Evolutionary conservation across 768 basidiomycete species (phyloP), one percentile per base, ranked within the genome.

Genomic region (Pleurotus salmoneostramineus): DNA sequence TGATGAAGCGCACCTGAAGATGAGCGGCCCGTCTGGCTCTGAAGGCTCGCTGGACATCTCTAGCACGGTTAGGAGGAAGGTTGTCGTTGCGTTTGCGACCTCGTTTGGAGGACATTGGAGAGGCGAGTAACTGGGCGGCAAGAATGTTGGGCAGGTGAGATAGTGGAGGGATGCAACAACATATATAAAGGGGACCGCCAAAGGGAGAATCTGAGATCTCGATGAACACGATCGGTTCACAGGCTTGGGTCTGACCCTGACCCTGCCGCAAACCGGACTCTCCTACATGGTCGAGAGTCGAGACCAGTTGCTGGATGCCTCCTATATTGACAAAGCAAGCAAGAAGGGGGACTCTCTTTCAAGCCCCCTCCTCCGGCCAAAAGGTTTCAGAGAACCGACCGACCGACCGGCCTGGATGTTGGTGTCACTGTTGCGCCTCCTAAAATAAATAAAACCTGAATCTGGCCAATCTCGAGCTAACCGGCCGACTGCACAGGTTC

Each of bases 11-110:
- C 64, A 91, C 90, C 77, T 88, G 83, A 56, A 95, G 80, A 71
- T 95, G 93, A 57, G 91, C 91, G 60, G 92, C 92, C 64, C 93
- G 83, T 62, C 93, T 78, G 35, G 93, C 93, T 61, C 93, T 82
- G 76, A 95, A 95, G 6, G 92, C 93, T 66, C 93, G 75, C 69
- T 95, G 93, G 14, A 94, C 91, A 66, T 95, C 93, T 58, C 93
- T 77, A 32, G 93, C 92, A 61, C 92, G 84, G 65, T 89, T 89
- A 3, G 88, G 88, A 58, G 89, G 88, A 47, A 90, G 82, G 65
- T 83, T 87, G 71, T 90, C 87, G 71, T 90, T 88, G 69, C 91
- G 78, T 67, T 93, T 93, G 66, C 91, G 83, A 60, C 91, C 92
- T 66, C 91, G 86, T 75, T 92, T 93, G 61, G 89, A 91, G 65